Evolutionary conservation across 108 stramenopile genomes (phyloP).

Genomic region (Cyclotella atomus): DNA sequence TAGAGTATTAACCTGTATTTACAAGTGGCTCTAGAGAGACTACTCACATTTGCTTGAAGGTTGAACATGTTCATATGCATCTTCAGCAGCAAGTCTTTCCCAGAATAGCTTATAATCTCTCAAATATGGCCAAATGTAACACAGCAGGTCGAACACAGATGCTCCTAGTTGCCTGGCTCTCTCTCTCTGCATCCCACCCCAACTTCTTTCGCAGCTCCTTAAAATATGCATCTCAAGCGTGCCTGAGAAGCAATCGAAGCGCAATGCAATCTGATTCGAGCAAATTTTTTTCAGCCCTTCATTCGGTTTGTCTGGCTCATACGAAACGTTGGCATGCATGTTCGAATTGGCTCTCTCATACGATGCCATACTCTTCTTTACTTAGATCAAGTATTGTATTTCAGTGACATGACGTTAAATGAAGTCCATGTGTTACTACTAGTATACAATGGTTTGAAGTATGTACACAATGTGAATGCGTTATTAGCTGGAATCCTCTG

Average conservation of each 20-base stretch:
- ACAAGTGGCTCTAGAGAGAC: no score
- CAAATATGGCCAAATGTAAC: slow-evolving; percentile 73
- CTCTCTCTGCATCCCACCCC: slow-evolving; percentile 70
- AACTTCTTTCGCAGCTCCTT: slow-evolving; percentile 78
- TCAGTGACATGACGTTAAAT: no score
- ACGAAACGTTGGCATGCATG: slow-evolving; percentile 73
- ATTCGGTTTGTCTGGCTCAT: slow-evolving; percentile 62
- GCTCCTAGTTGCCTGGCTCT: slow-evolving; percentile 70
- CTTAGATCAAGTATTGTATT: no score
- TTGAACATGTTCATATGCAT: slow-evolving; percentile 67
- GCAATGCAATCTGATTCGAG: slow-evolving; percentile 79
- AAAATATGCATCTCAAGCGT: slow-evolving; percentile 92
- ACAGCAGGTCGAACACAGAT: slow-evolving; percentile 64
- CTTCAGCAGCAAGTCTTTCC: slow-evolving; percentile 59
- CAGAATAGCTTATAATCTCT: slow-evolving; percentile 69
- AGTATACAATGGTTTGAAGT: no score
- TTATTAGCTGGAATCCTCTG: no score
- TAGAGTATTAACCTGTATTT: no score
- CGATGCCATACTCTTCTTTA: no score
- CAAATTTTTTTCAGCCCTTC: slow-evolving; percentile 68
- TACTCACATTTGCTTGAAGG: slow-evolving; percentile 55
- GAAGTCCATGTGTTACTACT: no score
- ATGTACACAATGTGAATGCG: no score
- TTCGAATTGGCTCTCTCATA: slow-evolving; percentile 72
- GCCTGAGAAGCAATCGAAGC: slow-evolving; percentile 80